Percentiles rank a stretch among this genome's conserved stretches.
Conservation (phyloP, 164 flowering plant species). For the Annona cherimola region DNA sequence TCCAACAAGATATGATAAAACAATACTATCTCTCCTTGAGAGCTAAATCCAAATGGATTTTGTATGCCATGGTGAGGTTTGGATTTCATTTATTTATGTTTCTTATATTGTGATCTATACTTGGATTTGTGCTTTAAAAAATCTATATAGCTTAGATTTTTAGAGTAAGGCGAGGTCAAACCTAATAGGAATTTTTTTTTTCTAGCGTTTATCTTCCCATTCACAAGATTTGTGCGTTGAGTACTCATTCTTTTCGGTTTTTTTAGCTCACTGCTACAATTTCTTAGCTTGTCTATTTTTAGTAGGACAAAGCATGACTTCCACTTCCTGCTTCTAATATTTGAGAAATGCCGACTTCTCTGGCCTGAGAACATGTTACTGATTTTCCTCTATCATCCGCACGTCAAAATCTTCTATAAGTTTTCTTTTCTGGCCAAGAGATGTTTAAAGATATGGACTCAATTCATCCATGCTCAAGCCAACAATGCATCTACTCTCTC, state of each 20-base stretch:
- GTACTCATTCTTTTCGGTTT: conserved; percentile 11
- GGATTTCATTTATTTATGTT: conserved; percentile 28
- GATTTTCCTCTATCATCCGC: conserved; percentile 25
- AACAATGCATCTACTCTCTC: conserved; percentile 62
- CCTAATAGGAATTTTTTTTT: no score
- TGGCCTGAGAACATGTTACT: conserved; percentile 48
- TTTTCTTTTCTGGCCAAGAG: conserved; percentile 22
- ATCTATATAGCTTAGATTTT: no score
- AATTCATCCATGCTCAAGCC: conserved; percentile 95
- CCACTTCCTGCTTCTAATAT: conserved; percentile 18
- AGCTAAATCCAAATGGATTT: neutral
- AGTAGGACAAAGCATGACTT: conserved; percentile 23
- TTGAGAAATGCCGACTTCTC: conserved; percentile 44
- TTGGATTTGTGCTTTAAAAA: conserved; percentile 20
- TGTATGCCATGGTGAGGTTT: conserved; percentile 10
- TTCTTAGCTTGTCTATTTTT: conserved; percentile 28
- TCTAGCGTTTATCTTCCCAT: no score
- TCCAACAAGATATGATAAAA: no score
- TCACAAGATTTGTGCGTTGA: conserved; percentile 18
- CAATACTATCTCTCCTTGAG: no score
- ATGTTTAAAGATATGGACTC: conserved; percentile 62
- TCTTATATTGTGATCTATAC: conserved; percentile 24
- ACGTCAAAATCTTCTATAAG: conserved; percentile 16
- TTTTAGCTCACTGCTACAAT: conserved; percentile 22
- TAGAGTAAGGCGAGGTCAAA: no score